Base-by-base conservation (phyloP, 192 early-diverging fungal species). In the Umbelopsis sp. region DNA sequence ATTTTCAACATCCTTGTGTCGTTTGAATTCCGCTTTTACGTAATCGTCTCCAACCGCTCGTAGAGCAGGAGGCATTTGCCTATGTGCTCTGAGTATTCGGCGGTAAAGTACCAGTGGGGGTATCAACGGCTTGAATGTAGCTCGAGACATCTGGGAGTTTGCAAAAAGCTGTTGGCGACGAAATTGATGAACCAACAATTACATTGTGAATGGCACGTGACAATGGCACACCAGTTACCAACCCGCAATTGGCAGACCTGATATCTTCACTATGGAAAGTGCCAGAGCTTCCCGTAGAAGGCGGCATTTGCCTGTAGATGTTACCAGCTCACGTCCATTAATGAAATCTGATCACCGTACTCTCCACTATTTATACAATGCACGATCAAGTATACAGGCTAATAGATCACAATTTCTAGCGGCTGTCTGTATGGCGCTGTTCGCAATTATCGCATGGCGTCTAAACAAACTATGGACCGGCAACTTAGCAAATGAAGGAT, bases 41-140 rank as follows among this genome's bases (percentile, higher is more conserved):
- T 88, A 88, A 26, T 83, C 83, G 53, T 88, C 85, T 11, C 87
- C 87, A n/a, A 88, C 62, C 31, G 76, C 74, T 10, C 87, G 83
- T 72, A 85, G 80, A 45, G 82, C 73, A 16, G 77, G 68, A 21
- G 87, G 87, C 9, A 88, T 51, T 26, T 73, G 54, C 2, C 87
- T 76, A 68, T 88, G 87, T 2, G 69, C 71, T 9, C 85, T 76
- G 20, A 88, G 79, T 73, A 88, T 86, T 51, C 81, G 77, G 8
- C 82, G 80, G 68, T 88, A 88, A 32, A 88, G 80, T 17, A 69
- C 62, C 53, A 88, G 44, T 26, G 87, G 87, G 21, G 87, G 83
- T 68, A 81, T 70, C 25, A 88, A 72, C 0, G 78, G 62, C 41
- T 83, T 81, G 56, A 62, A 62, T 20, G 24, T 34, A 7, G 56